Base-by-base conservation (phyloP, 306 rosid species). In the Cyclanthera cordifolia region DNA sequence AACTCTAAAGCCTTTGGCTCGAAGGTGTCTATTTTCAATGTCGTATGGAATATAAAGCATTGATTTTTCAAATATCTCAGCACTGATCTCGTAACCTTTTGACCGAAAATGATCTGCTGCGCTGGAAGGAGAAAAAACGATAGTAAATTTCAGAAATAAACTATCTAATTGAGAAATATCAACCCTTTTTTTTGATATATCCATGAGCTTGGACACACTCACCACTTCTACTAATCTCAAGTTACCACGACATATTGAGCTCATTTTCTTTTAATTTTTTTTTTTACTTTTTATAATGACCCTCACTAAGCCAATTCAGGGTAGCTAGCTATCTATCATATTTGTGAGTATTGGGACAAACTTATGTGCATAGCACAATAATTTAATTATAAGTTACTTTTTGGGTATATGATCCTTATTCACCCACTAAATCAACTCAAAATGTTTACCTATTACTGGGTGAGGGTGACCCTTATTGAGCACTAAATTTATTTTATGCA, bases 51-150 rank as follows among this genome's bases (percentile, higher is more conserved):
- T 70, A 73, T 89, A 93, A 60, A 93, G 91, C 96, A 93, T 86
- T 73, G 98, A 83, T 80, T 89, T 93, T 83, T 93, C 98, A 43
- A 89, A 93, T 79, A 89, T 80, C 74, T 89, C 96, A 47, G 91
- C 94, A 77, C 98, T 89, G 55, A 82, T 84, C 75, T 55, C 86
- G 59, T 93, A 93, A 72, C 86, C 95, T 79, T 89, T 93, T 64
- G 85, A 76, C 27, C 85, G 95, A 74, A 93, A 93, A 81, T 78
- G 77, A 73, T 84, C 91, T 45, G 96, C 95, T 53, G 82, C 96
- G 47, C 98, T 93, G 88, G 30, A 69, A 25, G 15, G 9, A 14
- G 28, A 70, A 68, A 47, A 27, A 74, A 20, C 27, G 14, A 78
- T 64, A 37, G 53, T 74, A 28, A 75, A 61, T 57, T 72, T 24